Conservation (phyloP, 2,329 filamentous ascomycete species). For the Ophiostoma triangulosporum region DNA sequence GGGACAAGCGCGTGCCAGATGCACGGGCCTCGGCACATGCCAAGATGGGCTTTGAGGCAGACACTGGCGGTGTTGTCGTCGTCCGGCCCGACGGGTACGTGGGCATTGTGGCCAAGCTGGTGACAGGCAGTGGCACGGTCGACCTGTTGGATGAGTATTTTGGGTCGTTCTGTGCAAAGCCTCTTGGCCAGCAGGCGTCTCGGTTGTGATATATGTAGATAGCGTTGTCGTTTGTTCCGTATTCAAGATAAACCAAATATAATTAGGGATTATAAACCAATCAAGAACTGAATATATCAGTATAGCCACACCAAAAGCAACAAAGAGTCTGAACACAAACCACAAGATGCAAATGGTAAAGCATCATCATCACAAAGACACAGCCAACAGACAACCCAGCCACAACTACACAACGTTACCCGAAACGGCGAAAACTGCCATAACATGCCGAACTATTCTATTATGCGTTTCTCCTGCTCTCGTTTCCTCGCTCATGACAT, state of each 20-base stretch:
- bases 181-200: conserved; percentile 27
- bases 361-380: no score
- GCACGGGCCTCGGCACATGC: conserved; percentile 65
- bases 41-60: conserved; percentile 69
- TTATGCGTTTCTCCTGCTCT: no score
- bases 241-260: neutral
- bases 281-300: neutral
- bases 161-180: conserved; percentile 54
- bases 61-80: conserved; percentile 65
- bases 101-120: conserved; percentile 58
- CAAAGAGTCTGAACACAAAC: no score
- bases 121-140: conserved; percentile 63
- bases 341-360: no score
- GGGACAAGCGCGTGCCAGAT: conserved; percentile 55
- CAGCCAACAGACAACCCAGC: no score
- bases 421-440: no score
- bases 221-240: neutral
- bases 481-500: no score
- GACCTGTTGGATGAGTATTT: conserved; percentile 77
- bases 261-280: no score
- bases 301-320: neutral
- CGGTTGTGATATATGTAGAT: conserved; percentile 22
- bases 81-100: conserved; percentile 83
- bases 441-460: no score
- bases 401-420: no score